Conservation (phyloP, 2,329 filamentous ascomycete species). For the Fusarium stilboides region DNA sequence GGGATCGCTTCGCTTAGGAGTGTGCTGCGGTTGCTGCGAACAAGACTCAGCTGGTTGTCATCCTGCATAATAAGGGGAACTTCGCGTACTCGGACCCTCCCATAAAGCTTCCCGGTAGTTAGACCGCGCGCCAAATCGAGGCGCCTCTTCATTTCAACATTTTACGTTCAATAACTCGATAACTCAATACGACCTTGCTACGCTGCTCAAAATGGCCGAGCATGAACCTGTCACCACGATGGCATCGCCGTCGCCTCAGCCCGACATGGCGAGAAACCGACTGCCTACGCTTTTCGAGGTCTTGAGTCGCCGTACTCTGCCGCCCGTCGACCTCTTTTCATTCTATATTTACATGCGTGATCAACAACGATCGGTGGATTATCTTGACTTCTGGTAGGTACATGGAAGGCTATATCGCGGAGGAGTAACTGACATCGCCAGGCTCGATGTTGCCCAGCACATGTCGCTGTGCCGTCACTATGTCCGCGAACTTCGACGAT, state of each 20-base stretch:
- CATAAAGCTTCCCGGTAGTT: constrained; percentile 38
- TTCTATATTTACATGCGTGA: constrained; percentile 99
- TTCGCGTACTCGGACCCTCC: constrained; percentile 34
- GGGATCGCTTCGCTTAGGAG: constrained; percentile 24
- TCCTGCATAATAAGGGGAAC: constrained; percentile 43
- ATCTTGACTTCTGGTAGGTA: constrained; percentile 95
- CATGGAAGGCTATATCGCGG: background rate
- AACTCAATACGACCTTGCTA: constrained; percentile 12
- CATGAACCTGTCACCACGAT: constrained; percentile 49
- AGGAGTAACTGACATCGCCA: constrained; percentile 57
- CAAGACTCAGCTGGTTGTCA: constrained; percentile 22
- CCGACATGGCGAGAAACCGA: constrained; percentile 80
- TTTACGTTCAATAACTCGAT: constrained; percentile 19
- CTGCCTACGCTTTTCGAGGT: constrained; percentile 97
- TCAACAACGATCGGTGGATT: constrained; percentile 97
- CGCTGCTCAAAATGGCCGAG: constrained; percentile 47
- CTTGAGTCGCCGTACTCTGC: constrained; percentile 90
- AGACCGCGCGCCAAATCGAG: constrained; percentile 34
- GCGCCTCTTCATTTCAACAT: constrained; percentile 36
- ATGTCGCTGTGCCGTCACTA: constrained; percentile 98
- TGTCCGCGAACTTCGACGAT: constrained; percentile 93
- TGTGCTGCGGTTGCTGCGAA: constrained; percentile 36
- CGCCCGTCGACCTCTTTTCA: constrained; percentile 96
- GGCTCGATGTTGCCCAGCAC: constrained; percentile 99
- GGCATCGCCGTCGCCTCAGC: constrained; percentile 67